Evolutionary conservation across 805 yeast species (phyloP), one percentile per base, ranked within the genome.

Genomic region (Kodamaea lidongshanica): DNA sequence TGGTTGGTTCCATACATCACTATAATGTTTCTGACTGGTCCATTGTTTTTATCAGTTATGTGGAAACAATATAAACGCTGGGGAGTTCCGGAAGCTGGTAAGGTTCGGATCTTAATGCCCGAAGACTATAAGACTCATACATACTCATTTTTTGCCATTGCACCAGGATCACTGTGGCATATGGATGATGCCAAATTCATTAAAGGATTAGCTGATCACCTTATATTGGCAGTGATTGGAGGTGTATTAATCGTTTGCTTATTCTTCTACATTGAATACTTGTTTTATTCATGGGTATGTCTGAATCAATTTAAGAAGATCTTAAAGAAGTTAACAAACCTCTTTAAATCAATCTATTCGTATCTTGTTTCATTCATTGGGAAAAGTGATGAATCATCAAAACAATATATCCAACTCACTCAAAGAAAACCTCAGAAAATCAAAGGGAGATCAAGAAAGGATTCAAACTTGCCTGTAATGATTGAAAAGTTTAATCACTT

Each of bases 151-250:
- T 87, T 88, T 55, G 67, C 75, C 22, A 79, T 84, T 33, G 65
- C 85, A 0, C 72, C 74, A 33, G 96, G 96, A 26, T 83, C 94
- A 0, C 82, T 94, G 15, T 88, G 96, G 96, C 96, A 88, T 57
- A 59, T 74, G 47, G 85, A 78, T 41, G 96, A 88, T 54, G 95
- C 96, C 7, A 68, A 75, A 32, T 73, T 84, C 50, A 74, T 87
- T 56, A 77, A 82, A 48, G 60, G 72, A 6, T 58, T 87, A 56
- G 86, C 84, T 11, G 68, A 73, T 40, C 95, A 88, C 54, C 74
- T 88, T 41, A 67, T 75, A 10, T 56, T 79, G 22, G 79, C 87
- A 16, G 83, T 85, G 2, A 48, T 81, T 23, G 72, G 72, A 9
- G 95, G 95, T 1, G 77, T 81, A 41, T 37, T 72, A 11, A 47